A percentile compares a stretch with the other conserved stretches of the same genome.
phyloP scores from a whole-genome alignment of 768 basidiomycete species.

The Phylloporus arenicola region DNA sequence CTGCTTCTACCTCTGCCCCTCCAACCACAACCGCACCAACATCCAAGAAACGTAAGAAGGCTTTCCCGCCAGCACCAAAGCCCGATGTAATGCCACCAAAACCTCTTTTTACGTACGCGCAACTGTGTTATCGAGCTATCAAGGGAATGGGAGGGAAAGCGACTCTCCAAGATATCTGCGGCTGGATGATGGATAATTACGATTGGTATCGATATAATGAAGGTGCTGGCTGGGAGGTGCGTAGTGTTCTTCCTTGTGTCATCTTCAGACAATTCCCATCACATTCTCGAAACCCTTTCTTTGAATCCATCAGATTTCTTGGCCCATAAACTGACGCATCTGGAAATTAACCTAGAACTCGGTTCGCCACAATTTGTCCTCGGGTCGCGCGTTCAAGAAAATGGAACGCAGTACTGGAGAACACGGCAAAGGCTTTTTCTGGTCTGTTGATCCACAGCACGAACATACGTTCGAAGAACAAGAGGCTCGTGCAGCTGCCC shows the following conservation, averaged over 20 bases:
- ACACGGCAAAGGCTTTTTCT: slow-evolving; percentile 88
- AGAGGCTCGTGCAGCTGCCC: slow-evolving; percentile 45
- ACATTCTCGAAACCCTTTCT: not conserved
- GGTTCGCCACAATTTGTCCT: slow-evolving; percentile 92
- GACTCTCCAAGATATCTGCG: slow-evolving; percentile 87
- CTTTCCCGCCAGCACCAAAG: slow-evolving; percentile 37
- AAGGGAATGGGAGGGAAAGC: slow-evolving; percentile 76
- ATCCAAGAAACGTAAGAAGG: slow-evolving; percentile 73
- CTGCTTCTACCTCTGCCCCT: slow-evolving; percentile 20
- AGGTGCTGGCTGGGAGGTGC: slow-evolving; percentile 84
- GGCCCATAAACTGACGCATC: slow-evolving; percentile 8
- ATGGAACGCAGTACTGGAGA: slow-evolving; percentile 80
- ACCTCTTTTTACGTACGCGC: slow-evolving; percentile 86
- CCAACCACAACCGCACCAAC: slow-evolving; percentile 17
- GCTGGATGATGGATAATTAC: slow-evolving; percentile 84
- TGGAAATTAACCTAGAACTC: slow-evolving; percentile 58
- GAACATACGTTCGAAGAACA: slow-evolving; percentile 68
- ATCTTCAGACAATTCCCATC: not conserved
- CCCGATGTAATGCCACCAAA: slow-evolving; percentile 82
- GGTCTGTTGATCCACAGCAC: slow-evolving; percentile 79
- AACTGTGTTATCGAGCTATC: slow-evolving; percentile 87
- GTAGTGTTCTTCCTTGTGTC: slow-evolving; percentile 20
- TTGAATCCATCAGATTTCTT: slow-evolving; percentile 2
- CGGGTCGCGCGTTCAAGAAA: slow-evolving; percentile 87
- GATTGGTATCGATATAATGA: slow-evolving; percentile 89